A percentile compares a stretch with the other conserved stretches of the same genome.
These are phyloP conservation scores for Boletus tylopilopsis DNA, from an alignment of 768 basidiomycete species.

Conservation along the genomic window DNA sequence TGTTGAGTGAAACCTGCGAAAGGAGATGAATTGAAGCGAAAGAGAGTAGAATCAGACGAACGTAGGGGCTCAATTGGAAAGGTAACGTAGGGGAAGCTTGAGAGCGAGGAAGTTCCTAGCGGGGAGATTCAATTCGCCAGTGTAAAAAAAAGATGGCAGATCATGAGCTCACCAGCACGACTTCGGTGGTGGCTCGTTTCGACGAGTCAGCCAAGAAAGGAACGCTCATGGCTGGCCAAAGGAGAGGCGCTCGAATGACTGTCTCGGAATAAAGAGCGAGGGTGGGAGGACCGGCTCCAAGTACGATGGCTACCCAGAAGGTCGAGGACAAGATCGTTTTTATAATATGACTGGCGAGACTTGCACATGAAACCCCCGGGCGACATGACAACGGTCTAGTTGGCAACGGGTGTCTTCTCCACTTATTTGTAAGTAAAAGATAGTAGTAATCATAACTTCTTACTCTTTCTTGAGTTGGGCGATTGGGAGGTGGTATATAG, in stretches of 20 bases:
- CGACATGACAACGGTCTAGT: conserved; percentile 18
- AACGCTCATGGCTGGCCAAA: conserved; percentile 13
- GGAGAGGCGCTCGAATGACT: background rate
- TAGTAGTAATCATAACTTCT: no score
- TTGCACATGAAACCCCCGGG: no score
- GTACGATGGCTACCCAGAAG: background rate
- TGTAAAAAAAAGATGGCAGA: background rate
- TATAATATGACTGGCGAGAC: no score
- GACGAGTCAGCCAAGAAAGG: conserved; percentile 7
- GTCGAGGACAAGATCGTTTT: no score
- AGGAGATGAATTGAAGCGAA: background rate
- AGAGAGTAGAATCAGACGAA: conserved; percentile 26
- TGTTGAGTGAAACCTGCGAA: conserved; percentile 38
- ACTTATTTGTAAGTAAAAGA: no score
- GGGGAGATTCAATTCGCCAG: background rate
- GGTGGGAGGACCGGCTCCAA: conserved; percentile 22
- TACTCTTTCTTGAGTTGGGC: conserved; percentile 29
- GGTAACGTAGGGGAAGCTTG: conserved; percentile 33
- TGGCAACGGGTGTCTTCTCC: conserved; percentile 9
- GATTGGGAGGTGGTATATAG: conserved; percentile 69
- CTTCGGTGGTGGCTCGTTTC: conserved; percentile 17
- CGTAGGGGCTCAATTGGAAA: conserved; percentile 32
- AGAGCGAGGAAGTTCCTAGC: conserved; percentile 34
- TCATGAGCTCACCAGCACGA: conserved; percentile 26
- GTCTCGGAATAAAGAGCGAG: background rate